A percentile compares a stretch with the other conserved stretches of the same genome.
These are phyloP conservation scores for Carex pumila DNA, from an alignment of 176 grass and related monocot species.

Conservation along the genomic window DNA sequence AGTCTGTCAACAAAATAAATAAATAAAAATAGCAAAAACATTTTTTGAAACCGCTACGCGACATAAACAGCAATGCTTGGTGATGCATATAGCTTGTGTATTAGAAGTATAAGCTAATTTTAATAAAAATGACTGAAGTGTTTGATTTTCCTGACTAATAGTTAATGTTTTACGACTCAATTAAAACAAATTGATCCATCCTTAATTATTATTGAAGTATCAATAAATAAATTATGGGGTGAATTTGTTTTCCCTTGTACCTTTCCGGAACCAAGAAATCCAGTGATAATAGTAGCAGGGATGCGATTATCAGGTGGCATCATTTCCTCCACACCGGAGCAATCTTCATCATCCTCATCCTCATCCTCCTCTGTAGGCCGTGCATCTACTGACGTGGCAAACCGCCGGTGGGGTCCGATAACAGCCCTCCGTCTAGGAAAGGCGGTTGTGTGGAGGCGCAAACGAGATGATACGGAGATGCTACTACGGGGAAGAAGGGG, in stretches of 20 bases:
- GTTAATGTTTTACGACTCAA: not conserved
- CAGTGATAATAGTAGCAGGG: slow-evolving; percentile 92
- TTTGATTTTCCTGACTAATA: not conserved
- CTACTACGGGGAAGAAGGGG: slow-evolving; percentile 2
- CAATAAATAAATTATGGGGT: not conserved
- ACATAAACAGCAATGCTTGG: not conserved
- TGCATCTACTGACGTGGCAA: slow-evolving; percentile 45
- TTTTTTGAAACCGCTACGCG: not conserved
- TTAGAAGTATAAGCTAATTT: not conserved
- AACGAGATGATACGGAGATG: not conserved
- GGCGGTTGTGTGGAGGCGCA: not conserved
- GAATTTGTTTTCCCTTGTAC: slow-evolving; percentile 14
- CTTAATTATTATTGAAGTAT: not conserved
- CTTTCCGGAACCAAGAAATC: slow-evolving; percentile 93
- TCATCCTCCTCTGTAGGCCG: slow-evolving; percentile 31
- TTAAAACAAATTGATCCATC: not conserved
- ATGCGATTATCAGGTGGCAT: slow-evolving; percentile 81
- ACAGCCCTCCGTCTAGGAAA: slow-evolving; percentile 11
- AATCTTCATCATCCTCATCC: slow-evolving; percentile 28
- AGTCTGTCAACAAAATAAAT: slow-evolving; percentile 42
- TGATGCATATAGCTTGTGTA: not conserved
- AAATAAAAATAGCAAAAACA: not conserved
- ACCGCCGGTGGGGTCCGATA: slow-evolving; percentile 18
- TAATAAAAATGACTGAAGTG: not conserved
- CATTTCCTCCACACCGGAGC: slow-evolving; percentile 19